Conservation (phyloP, 176 grass and related monocot genomes). For the Aegilops sharonensis region DNA sequence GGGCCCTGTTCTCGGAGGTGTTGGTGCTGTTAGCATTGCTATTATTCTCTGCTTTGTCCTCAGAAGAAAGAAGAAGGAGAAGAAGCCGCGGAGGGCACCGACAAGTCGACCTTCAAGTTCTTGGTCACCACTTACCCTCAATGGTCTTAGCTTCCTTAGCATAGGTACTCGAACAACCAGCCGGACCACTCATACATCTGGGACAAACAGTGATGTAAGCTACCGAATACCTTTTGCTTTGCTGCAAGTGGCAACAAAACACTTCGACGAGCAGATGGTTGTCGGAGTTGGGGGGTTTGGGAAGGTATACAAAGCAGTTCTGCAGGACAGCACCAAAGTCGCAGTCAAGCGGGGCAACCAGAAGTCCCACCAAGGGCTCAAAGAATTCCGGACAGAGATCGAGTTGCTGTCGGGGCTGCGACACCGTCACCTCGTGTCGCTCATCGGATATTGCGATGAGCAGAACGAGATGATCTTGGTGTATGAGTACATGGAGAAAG, state of each 20-base stretch:
- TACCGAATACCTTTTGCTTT: conserved; percentile 73
- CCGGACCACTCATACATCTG: conserved; percentile 70
- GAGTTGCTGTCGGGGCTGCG: conserved; percentile 85
- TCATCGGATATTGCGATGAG: conserved; percentile 93
- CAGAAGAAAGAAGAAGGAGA: conserved; percentile 45
- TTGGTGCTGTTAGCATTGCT: conserved; percentile 35
- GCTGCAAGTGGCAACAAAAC: conserved; percentile 69
- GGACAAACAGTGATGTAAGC: conserved; percentile 51
- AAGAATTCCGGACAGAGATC: conserved; percentile 90
- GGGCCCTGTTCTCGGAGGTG: conserved; percentile 40
- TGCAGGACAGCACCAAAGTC: conserved; percentile 68
- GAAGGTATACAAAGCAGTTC: conserved; percentile 84
- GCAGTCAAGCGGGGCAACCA: conserved; percentile 92
- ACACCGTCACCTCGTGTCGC: conserved; percentile 85
- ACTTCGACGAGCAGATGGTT: conserved; percentile 83
- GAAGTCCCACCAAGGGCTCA: conserved; percentile 85
- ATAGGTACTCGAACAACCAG: conserved; percentile 71
- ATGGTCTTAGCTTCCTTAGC: conserved; percentile 64
- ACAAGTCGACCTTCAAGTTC: conserved; percentile 48
- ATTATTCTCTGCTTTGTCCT: conserved; percentile 34
- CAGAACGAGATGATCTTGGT: conserved; percentile 90
- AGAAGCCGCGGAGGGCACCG: conserved; percentile 32
- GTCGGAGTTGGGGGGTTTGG: conserved; percentile 92
- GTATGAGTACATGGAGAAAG: conserved; percentile 98
- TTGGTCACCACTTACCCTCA: conserved; percentile 49